Evolutionary conservation across 805 yeast species (phyloP).

Genomic region (Spathaspora boniae): DNA sequence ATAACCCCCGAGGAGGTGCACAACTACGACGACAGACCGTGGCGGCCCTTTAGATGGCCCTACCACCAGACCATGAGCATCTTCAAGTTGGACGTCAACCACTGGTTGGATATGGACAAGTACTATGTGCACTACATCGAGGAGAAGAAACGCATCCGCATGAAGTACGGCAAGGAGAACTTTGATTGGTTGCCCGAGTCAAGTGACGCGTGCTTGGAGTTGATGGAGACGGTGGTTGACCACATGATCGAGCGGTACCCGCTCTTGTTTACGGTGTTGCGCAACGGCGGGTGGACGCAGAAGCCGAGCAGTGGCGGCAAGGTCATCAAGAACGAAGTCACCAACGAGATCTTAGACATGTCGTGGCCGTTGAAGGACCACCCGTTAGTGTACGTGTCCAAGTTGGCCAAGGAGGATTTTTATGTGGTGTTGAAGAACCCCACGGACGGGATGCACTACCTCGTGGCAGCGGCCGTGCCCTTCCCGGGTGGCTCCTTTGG

Average conservation of each 20-base stretch:
- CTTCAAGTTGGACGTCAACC: constrained; percentile 65
- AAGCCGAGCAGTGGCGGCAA: constrained; percentile 28
- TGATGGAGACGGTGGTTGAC: constrained; percentile 58
- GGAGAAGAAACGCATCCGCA: constrained; percentile 58
- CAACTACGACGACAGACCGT: constrained; percentile 69
- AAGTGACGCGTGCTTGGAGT: constrained; percentile 56
- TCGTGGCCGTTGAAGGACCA: constrained; percentile 57
- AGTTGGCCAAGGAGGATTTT: constrained; percentile 75
- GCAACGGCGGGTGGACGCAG: constrained; percentile 30
- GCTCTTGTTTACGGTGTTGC: constrained; percentile 48
- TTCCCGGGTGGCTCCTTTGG: constrained; percentile 79
- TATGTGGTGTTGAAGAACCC: constrained; percentile 57
- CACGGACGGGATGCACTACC: constrained; percentile 55
- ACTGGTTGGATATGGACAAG: constrained; percentile 80
- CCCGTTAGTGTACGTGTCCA: constrained; percentile 59
- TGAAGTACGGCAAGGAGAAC: constrained; percentile 56
- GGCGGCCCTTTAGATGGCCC: constrained; percentile 82
- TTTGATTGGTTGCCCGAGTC: constrained; percentile 66
- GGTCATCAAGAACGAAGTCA: constrained; percentile 56
- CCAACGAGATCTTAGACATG: constrained; percentile 61
- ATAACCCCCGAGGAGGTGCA: constrained; percentile 66
- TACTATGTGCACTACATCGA: constrained; percentile 63
- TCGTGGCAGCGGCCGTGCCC: constrained; percentile 73
- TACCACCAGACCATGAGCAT: constrained; percentile 79
- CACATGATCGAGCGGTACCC: constrained; percentile 67